These are phyloP conservation scores for Hypericum perforatum DNA, from an alignment of 345 rosid species.

Conservation along the genomic window DNA sequence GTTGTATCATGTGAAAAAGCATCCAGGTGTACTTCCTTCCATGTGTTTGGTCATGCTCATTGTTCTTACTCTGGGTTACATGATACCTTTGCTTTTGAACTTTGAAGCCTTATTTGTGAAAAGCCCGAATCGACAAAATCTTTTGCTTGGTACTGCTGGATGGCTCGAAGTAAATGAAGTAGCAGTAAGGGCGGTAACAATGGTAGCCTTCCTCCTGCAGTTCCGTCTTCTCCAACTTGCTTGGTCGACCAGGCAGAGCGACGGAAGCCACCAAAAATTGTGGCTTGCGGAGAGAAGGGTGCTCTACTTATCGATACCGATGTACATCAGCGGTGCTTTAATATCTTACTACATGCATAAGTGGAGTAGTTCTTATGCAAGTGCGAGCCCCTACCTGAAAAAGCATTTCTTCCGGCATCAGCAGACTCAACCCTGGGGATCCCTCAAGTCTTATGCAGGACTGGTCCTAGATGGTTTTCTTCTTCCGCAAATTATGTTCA, in stretches of 20 bases:
- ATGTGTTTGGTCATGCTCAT: conserved; percentile 55
- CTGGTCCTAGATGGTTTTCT: conserved; percentile 67
- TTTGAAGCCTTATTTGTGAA: conserved; percentile 58
- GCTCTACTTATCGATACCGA: conserved; percentile 39
- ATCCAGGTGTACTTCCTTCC: conserved; percentile 59
- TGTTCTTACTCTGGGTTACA: conserved; percentile 60
- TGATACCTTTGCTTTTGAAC: conserved; percentile 69
- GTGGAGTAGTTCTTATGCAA: conserved; percentile 24
- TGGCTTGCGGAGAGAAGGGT: conserved; percentile 70
- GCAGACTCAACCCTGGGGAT: conserved; percentile 45
- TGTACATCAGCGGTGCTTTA: conserved; percentile 53
- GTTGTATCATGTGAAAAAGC: conserved; percentile 62
- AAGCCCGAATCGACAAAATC: conserved; percentile 35
- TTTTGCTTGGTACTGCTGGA: conserved; percentile 55
- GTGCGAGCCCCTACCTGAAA: conserved; percentile 17
- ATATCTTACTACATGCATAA: conserved; percentile 49
- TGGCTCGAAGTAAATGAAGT: conserved; percentile 89
- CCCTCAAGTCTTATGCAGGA: conserved; percentile 65
- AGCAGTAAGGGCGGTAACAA: conserved; percentile 60
- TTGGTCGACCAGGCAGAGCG: conserved; percentile 50
- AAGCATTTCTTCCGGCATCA: conserved; percentile 17
- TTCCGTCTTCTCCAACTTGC: conserved; percentile 67
- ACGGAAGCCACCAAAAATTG: conserved; percentile 24
- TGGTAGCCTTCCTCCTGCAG: conserved; percentile 79
- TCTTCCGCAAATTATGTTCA: conserved; percentile 76